phyloP scores from a whole-genome alignment of 345 rosid genomes.

The Brassica carinata region DNA sequence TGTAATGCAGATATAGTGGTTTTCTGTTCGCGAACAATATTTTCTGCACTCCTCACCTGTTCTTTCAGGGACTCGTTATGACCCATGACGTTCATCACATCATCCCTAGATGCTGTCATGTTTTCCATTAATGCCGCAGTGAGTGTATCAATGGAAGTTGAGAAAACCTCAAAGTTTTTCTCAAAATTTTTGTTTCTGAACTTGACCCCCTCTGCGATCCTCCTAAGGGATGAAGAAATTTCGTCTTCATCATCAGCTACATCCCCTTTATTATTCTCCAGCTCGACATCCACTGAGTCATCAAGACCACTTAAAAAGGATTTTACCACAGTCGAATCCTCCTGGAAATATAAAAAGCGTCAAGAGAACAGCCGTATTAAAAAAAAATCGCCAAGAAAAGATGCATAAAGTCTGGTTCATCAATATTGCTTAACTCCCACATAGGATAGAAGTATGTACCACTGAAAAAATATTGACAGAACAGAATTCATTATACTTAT shows the following conservation, averaged over 20 bases:
- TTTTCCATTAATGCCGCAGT: slow-evolving; percentile 50
- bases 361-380: slow-evolving; percentile 15
- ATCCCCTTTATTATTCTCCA: slow-evolving; percentile 43
- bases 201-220: slow-evolving; percentile 53
- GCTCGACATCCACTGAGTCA: slow-evolving; percentile 39
- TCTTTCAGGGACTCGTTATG: slow-evolving; percentile 58
- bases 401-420: slow-evolving; percentile 1
- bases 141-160: slow-evolving; percentile 53
- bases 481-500: background rate
- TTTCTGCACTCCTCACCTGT: slow-evolving; percentile 50
- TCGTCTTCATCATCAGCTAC: slow-evolving; percentile 45
- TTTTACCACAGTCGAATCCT: slow-evolving; percentile 36
- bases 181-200: slow-evolving; percentile 49
- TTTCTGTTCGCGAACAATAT: slow-evolving; percentile 55
- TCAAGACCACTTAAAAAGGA: slow-evolving; percentile 47
- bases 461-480: background rate
- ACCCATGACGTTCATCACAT: slow-evolving; percentile 41
- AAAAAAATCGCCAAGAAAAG: background rate
- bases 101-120: slow-evolving; percentile 50
- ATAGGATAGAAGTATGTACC: background rate
- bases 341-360: slow-evolving; percentile 47
- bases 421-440: background rate
- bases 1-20: slow-evolving; percentile 49
- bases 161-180: slow-evolving; percentile 56
- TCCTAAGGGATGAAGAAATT: slow-evolving; percentile 55